Evolutionary conservation across 139 green algal species (phyloP), one percentile per base, ranked within the genome.

Genomic region (Chlorella sp.): DNA sequence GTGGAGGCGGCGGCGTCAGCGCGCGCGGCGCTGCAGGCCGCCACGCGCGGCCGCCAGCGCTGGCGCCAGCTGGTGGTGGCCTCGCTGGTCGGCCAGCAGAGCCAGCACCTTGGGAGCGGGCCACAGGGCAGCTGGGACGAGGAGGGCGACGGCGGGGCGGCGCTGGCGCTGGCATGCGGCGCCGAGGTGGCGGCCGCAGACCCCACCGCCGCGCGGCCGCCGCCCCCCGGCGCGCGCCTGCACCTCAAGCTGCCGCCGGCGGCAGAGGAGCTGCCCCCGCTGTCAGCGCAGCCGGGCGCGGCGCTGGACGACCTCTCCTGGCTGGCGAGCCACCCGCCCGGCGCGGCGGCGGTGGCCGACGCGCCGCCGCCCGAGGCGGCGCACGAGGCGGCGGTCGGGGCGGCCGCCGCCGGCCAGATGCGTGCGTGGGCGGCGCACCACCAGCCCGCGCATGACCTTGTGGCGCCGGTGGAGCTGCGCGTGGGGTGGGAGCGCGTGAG

Each of bases 1-100:
- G 27, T 72, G 36, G 79, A 80, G 72, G 79, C 70, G 38, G 40
- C 42, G 36, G 45, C 36, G 21, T 27, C 51, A 11, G 67, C 69
- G 3, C 48, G 62, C n/a, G 48, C 61, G 12, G n/a, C 46, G 2
- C 21, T 79, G 14, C 38, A 68, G 0, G 46, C 46, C 23, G 60
- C 31, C 42, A 77, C 67, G 0, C 76, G 79, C 27, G 46, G 76
- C 43, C 79, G 79, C 56, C 76, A 83, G 50, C 69, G 79, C n/a
- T 31, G 46, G 25, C 63, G 48, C 14, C 64, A 77, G 25, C 64
- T 71, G 27, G 8, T 36, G 58, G 46, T 56, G 31, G 62, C 53
- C 62, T 61, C 58, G 5, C 42, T 69, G 21, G 9, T 77, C n/a
- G n/a, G n/a, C n/a, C n/a, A n/a, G n/a, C n/a, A 33, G 27, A 11